phyloP scores from a whole-genome alignment of 2,329 filamentous ascomycete species.

The Aspergillus japonicus region DNA sequence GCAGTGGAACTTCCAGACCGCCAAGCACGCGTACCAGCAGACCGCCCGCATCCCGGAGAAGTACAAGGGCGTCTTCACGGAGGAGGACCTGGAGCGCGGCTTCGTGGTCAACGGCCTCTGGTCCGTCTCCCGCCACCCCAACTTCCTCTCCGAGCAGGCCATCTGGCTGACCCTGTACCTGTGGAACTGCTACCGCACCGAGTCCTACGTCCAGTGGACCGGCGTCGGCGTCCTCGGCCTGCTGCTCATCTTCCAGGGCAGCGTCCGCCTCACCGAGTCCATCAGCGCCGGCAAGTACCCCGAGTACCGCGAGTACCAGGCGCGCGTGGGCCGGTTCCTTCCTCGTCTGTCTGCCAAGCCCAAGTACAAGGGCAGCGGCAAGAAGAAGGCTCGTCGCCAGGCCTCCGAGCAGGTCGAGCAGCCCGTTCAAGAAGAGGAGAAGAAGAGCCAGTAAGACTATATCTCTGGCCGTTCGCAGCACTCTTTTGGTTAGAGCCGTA shows the following conservation, averaged over 20 bases:
- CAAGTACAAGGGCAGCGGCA: conserved; percentile 25
- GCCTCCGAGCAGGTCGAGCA: conserved; percentile 18
- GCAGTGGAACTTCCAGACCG: conserved; percentile 85
- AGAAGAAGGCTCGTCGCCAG: conserved; percentile 18
- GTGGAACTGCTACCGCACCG: conserved; percentile 77
- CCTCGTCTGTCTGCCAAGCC: conserved; percentile 52
- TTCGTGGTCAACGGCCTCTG: conserved; percentile 84
- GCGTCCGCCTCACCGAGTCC: conserved; percentile 80
- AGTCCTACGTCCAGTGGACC: conserved; percentile 75
- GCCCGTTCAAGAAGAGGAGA: conserved; percentile 11
- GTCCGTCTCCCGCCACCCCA: conserved; percentile 87
- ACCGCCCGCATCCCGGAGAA: conserved; percentile 66
- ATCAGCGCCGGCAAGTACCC: conserved; percentile 81
- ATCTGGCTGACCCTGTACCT: conserved; percentile 87
- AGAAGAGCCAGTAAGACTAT: conserved; percentile 19
- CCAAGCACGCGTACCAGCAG: conserved; percentile 73
- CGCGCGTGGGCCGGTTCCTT: conserved; percentile 77
- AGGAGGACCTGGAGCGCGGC: conserved; percentile 81
- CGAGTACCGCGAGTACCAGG: conserved; percentile 83
- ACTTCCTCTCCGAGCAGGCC: conserved; percentile 88
- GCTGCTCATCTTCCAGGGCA: conserved; percentile 81
- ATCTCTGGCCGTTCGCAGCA: conserved; percentile 1
- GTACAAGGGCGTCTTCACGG: conserved; percentile 54
- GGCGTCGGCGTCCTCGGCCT: conserved; percentile 67
- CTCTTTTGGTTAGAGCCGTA: background rate